These are phyloP conservation scores for Sarcocystis neurona DNA, from an alignment of 169 alveolate species.

Conservation along the genomic window DNA sequence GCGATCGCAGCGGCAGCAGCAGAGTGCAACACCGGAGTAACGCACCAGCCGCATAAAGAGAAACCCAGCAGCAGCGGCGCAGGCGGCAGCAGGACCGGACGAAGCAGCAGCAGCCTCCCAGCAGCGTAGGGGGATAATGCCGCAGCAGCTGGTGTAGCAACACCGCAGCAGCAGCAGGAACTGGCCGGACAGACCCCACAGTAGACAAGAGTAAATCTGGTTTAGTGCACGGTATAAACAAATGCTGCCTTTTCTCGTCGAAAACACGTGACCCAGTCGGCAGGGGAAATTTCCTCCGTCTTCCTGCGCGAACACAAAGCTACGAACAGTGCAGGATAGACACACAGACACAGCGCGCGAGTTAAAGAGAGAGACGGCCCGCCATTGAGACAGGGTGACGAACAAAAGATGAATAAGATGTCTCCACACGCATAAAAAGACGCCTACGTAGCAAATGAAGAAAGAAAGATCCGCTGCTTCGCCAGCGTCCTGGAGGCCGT, in stretches of 20 bases:
- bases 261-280: too few species aligned
- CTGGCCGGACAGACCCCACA: background rate
- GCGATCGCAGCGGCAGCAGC: too few species aligned
- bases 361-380: background rate
- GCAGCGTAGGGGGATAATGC: too few species aligned
- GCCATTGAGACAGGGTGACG: background rate
- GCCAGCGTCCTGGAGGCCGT: background rate
- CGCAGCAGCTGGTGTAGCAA: too few species aligned
- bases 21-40: too few species aligned
- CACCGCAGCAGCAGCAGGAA: constrained; percentile 25
- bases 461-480: background rate
- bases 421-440: background rate
- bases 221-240: constrained; percentile 8
- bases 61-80: too few species aligned
- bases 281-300: too few species aligned
- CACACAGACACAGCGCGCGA: background rate
- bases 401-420: background rate
- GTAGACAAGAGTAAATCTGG: background rate
- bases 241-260: background rate
- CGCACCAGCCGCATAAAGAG: too few species aligned
- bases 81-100: too few species aligned
- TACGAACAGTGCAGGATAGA: background rate
- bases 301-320: background rate
- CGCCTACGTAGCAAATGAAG: background rate
- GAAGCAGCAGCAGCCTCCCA: too few species aligned